Base-by-base conservation (phyloP, 495 filamentous ascomycete genomes). In the Trichoderma orchidacearum region DNA sequence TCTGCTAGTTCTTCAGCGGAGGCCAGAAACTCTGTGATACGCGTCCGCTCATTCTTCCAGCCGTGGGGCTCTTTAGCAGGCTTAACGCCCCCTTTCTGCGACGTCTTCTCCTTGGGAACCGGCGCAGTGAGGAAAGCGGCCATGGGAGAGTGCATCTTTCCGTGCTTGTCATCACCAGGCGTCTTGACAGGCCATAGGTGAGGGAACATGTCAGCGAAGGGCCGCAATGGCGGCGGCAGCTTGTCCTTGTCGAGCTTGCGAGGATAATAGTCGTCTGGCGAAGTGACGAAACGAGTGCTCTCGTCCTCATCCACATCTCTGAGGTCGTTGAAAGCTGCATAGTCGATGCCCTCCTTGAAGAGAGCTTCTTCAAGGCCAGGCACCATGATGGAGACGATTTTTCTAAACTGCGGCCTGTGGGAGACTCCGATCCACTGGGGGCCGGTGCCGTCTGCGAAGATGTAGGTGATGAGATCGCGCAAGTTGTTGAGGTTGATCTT, bases 381-480 rank as follows among this genome's bases (percentile, higher is more conserved):
- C 6, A 95, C 86, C 86, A 97, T 92, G 57, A 97, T 70, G n/a
- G 90, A 80, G 15, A 95, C 93, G 21, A 90, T 84, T 67, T 91
- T 94, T 32, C 82, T 75, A 53, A 97, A 84, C 61, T 84, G 74
- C 0, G 77, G 76, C 53, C 89, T 85, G 64, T 95, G 80, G 61
- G 81, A 79, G 50, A 95, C 77, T 21, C 87, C 81, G 17, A 96
- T 81, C 86, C 91, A 98, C 69, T 93, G 86, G 4, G 94, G 93
- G 5, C 85, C 80, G 0, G 70, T 58, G 0, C 86, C 93, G 67
- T 96, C 90, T 38, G 90, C 88, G 56, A 96, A 82, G 56, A 95
- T 80, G 69, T 95, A 97, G n/a, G 96, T 74, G 5, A 90, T 74
- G 34, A 98, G 70, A 30, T 77, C 80, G 63, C 95, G 92, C 18